A percentile compares a stretch with the other conserved stretches of the same genome.
Evolutionary conservation across 306 rosid genomes (phyloP).

Genomic region (Acacia crassicarpa): DNA sequence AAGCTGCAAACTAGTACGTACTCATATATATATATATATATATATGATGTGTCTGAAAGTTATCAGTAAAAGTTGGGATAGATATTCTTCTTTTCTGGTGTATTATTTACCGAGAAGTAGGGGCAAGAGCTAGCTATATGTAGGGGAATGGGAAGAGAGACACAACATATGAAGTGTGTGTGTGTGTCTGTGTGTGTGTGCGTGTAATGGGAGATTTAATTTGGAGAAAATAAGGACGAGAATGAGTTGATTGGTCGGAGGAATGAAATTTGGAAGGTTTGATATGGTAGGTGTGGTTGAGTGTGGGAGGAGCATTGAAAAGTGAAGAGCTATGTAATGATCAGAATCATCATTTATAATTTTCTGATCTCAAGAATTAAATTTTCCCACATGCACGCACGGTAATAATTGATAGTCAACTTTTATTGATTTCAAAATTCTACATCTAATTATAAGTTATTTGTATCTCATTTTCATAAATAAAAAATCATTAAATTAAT

Average conservation of each 20-base stretch:
- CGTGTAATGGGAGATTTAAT: background rate
- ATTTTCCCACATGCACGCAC: background rate
- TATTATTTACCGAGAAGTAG: background rate
- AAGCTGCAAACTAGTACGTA: background rate
- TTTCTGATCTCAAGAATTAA: background rate
- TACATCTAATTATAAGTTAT: no score
- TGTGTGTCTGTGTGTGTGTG: no score
- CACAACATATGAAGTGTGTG: background rate
- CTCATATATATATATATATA: background rate
- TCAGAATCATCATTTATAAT: background rate
- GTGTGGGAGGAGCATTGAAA: background rate
- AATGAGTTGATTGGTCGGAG: background rate
- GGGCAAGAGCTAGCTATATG: background rate
- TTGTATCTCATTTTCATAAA: no score
- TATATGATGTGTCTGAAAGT: no score
- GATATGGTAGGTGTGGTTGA: background rate
- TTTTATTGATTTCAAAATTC: background rate
- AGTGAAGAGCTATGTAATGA: background rate
- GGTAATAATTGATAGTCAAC: background rate
- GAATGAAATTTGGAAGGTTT: background rate
- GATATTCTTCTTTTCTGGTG: no score
- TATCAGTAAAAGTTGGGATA: no score
- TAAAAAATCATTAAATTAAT: no score
- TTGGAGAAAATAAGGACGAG: background rate
- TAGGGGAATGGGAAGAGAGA: constrained; percentile 9